Percentiles rank a stretch among this genome's conserved stretches.
Conservation (phyloP, 1,139 yeast species). For the Magnusiomyces magnusii region DNA sequence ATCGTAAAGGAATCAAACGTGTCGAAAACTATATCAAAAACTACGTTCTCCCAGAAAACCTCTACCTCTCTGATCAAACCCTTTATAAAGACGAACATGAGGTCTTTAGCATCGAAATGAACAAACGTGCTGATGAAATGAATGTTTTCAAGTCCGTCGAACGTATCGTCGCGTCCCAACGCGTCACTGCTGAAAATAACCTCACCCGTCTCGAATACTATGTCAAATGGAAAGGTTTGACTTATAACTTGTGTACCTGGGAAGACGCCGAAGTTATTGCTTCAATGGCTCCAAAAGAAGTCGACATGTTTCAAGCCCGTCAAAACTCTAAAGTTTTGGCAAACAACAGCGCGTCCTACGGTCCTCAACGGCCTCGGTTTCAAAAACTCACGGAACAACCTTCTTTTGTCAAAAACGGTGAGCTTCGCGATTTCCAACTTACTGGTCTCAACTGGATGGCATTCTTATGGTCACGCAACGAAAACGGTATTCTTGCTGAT, state of each 20-base stretch:
- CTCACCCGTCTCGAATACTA: slow-evolving; percentile 66
- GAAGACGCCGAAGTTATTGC: slow-evolving; percentile 89
- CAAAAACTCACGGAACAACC: slow-evolving; percentile 88
- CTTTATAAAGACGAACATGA: slow-evolving; percentile 84
- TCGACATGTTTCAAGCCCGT: slow-evolving; percentile 73
- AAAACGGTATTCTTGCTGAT: slow-evolving; percentile 96
- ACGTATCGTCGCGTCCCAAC: slow-evolving; percentile 80
- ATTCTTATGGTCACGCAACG: slow-evolving; percentile 93
- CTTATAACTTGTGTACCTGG: slow-evolving; percentile 97
- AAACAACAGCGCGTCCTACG: slow-evolving; percentile 63
- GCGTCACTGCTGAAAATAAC: slow-evolving; percentile 54
- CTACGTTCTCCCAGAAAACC: slow-evolving; percentile 62
- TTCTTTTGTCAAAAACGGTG: slow-evolving; percentile 81
- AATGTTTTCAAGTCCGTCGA: slow-evolving; percentile 82
- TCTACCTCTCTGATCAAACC: slow-evolving; percentile 65
- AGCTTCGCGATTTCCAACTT: slow-evolving; percentile 90
- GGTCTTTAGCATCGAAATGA: slow-evolving; percentile 85
- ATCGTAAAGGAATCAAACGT: slow-evolving; percentile 67
- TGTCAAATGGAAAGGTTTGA: slow-evolving; percentile 89
- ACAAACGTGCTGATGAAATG: slow-evolving; percentile 73
- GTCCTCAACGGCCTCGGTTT: slow-evolving; percentile 68
- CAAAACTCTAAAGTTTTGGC: slow-evolving; percentile 82
- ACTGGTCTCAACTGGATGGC: slow-evolving; percentile 99
- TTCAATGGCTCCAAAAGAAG: slow-evolving; percentile 74
- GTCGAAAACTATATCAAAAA: slow-evolving; percentile 87